These are phyloP conservation scores for Ophiostoma australiae DNA, from an alignment of 2,329 filamentous ascomycete species.

Conservation along the genomic window DNA sequence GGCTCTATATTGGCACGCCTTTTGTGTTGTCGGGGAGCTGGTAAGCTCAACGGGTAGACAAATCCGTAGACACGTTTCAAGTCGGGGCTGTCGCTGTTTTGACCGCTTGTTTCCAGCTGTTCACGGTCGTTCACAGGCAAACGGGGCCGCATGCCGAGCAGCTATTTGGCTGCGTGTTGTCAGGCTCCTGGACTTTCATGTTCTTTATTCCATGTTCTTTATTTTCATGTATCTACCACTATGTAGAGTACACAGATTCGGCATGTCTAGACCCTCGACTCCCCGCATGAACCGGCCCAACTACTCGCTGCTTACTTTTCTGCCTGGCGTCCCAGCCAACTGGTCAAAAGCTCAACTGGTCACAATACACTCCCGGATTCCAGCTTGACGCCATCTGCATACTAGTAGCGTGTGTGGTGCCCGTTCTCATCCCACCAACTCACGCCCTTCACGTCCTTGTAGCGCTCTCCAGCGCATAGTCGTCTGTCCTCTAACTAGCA, in stretches of 20 bases:
- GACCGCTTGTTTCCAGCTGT: conserved; percentile 1
- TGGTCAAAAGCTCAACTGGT: not conserved
- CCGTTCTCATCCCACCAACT: not conserved
- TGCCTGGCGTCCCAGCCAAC: not conserved
- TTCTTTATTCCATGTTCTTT: not conserved
- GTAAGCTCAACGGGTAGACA: not conserved
- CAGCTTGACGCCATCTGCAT: not conserved
- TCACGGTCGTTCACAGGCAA: not conserved
- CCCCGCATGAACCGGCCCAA: not conserved
- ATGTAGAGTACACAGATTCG: not conserved
- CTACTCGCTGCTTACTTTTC: not conserved
- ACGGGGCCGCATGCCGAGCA: not conserved
- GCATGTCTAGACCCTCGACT: not conserved
- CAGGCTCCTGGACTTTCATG: too few relatives aligned
- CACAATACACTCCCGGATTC: not conserved
- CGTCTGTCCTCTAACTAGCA: not conserved
- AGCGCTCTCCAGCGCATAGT: not conserved
- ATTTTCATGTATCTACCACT: not conserved
- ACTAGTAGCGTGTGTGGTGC: not conserved
- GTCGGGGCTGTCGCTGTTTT: not conserved
- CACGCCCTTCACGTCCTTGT: not conserved
- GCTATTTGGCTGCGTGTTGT: not conserved
- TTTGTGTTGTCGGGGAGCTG: not conserved
- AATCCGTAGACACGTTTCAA: not conserved
- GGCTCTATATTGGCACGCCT: not conserved